Evolutionary conservation across 1,284 basidiomycete genomes (phyloP), one percentile per base, ranked within the genome.

Genomic region (Ceratobasidium sp.): DNA sequence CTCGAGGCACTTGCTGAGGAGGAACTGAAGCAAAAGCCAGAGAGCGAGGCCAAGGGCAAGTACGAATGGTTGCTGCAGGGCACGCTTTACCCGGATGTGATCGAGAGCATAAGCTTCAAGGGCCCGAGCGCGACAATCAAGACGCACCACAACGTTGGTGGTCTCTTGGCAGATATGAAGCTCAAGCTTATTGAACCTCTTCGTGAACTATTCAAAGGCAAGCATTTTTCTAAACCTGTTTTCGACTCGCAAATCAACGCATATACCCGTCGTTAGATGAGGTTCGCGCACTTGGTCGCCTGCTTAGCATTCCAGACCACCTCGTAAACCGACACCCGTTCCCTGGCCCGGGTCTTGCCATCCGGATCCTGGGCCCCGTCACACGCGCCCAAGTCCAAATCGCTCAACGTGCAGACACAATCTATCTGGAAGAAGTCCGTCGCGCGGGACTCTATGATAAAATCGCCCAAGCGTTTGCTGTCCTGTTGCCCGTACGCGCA

Each of bases 91-190:
- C 97, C 97, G 1, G 97, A 99, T 80, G 97, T 99, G 57, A 99
- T 99, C 80, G 97, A 99, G 85, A 95, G 92, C 78, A 98, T 99
- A 84, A 96, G 93, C 82, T 99, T 99, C 89, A 99, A 99, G 83
- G 97, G 97, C 2, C 97, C 97, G 1, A 95, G 92, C 76, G 97
- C 97, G 55, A 99, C 97, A 18, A 99, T 99, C 86, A 99, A 99
- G 87, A 98, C 97, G 9, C 97, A 99, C 80, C 97, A 99, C 82
- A 99, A 99, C 78, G 97, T 99, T 75, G 97, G 97, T 36, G 97
- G 97, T 10, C 84, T 99, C 57, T 84, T 99, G 74, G 94, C 93
- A 79, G 92, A 99, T 81, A 99, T 99, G 97, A 98, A 97, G 82
- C 86, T 99, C 76, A 99, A 99, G 84, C 87, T 99, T 53, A 98